A percentile compares a stretch with the other conserved stretches of the same genome.
Evolutionary conservation across 1,284 basidiomycete genomes (phyloP).

Genomic region (Cerioporus squamosus): DNA sequence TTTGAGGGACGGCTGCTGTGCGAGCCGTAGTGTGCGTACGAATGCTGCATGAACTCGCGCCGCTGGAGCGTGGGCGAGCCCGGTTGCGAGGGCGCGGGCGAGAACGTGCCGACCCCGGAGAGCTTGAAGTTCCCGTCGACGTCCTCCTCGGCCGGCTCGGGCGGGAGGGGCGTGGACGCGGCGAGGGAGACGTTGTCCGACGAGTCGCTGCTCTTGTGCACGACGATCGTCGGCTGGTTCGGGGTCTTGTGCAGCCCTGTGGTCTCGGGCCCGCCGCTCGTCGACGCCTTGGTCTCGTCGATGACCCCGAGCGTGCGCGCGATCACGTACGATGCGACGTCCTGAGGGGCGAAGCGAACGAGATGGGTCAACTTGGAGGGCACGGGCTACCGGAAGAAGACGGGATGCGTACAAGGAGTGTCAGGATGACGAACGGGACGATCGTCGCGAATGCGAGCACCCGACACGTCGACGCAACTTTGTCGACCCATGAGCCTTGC

Average conservation of each 20-base stretch:
- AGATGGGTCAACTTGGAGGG: background rate
- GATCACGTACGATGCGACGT: slow-evolving; percentile 79
- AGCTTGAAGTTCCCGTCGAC: slow-evolving; percentile 56
- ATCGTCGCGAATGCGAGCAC: slow-evolving; percentile 65
- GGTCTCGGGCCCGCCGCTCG: slow-evolving; percentile 46
- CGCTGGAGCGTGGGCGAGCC: slow-evolving; percentile 62
- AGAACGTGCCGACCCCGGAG: slow-evolving; percentile 72
- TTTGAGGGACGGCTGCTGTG: background rate
- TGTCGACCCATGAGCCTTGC: slow-evolving; percentile 68
- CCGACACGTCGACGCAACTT: slow-evolving; percentile 65
- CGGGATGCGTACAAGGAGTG: slow-evolving; percentile 53
- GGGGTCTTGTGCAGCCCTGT: too few relatives aligned
- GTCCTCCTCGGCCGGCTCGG: slow-evolving; percentile 42
- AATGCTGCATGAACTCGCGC: slow-evolving; percentile 26
- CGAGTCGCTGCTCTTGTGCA: slow-evolving; percentile 13
- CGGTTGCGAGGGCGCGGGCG: slow-evolving; percentile 66
- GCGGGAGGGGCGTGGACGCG: slow-evolving; percentile 24
- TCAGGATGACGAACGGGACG: slow-evolving; percentile 67
- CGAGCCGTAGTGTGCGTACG: slow-evolving; percentile 22
- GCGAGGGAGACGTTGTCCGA: slow-evolving; percentile 2
- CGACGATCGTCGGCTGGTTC: slow-evolving; percentile 29
- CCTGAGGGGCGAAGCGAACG: slow-evolving; percentile 44
- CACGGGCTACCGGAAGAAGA: background rate
- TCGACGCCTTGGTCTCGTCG: slow-evolving; percentile 71
- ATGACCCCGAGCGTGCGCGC: slow-evolving; percentile 81